These are phyloP conservation scores for Magnaporthiopsis poae DNA, from an alignment of 2,329 filamentous ascomycete genomes.

Conservation along the genomic window DNA sequence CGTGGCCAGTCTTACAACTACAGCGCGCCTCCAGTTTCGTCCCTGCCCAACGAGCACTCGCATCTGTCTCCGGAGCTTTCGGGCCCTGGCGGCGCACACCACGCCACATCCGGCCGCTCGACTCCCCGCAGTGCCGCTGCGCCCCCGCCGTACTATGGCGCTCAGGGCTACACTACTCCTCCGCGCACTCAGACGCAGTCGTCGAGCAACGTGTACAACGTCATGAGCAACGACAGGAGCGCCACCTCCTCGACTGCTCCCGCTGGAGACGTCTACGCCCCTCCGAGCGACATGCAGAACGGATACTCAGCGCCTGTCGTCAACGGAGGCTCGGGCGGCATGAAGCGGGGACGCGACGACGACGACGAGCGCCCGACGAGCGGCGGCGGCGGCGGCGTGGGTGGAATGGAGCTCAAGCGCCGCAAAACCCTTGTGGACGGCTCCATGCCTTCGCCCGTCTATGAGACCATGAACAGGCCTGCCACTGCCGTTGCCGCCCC, in stretches of 20 bases:
- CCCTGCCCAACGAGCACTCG: slow-evolving; percentile 60
- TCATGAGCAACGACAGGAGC: slow-evolving; percentile 70
- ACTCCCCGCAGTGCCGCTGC: slow-evolving; percentile 72
- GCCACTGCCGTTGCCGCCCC: slow-evolving; percentile 20
- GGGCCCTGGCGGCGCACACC: slow-evolving; percentile 69
- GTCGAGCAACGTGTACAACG: slow-evolving; percentile 77
- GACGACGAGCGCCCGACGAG: slow-evolving; percentile 30
- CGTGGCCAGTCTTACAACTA: slow-evolving; percentile 66
- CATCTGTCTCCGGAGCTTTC: slow-evolving; percentile 77
- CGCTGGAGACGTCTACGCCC: slow-evolving; percentile 60
- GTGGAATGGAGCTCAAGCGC: slow-evolving; percentile 24
- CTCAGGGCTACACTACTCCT: slow-evolving; percentile 66
- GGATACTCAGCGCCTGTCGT: slow-evolving; percentile 54
- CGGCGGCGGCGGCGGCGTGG: slow-evolving; percentile 12
- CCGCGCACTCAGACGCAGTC: slow-evolving; percentile 55
- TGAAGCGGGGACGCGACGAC: slow-evolving; percentile 34
- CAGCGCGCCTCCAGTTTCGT: slow-evolving; percentile 55
- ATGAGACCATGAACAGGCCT: slow-evolving; percentile 18
- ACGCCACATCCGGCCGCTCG: slow-evolving; percentile 70
- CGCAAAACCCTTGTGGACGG: slow-evolving; percentile 24
- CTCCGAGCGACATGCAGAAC: slow-evolving; percentile 53
- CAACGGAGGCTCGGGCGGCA: slow-evolving; percentile 47
- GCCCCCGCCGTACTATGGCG: slow-evolving; percentile 63
- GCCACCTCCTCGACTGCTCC: slow-evolving; percentile 52
- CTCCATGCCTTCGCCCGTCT: slow-evolving; percentile 23